Evolutionary conservation across 106 monocot species (phyloP).

Genomic region (Narthecium ossifragum): DNA sequence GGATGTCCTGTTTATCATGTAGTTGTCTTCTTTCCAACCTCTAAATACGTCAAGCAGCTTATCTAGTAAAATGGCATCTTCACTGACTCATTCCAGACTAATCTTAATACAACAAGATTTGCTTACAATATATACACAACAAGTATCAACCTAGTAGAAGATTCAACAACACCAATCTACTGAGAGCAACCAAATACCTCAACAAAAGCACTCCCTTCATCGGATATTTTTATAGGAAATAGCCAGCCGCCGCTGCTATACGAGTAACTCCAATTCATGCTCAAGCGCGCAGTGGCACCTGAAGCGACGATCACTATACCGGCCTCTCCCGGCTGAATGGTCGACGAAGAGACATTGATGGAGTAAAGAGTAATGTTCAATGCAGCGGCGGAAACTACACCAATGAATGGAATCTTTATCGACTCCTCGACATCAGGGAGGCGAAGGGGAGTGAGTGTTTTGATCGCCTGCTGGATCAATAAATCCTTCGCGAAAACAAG

Average conservation of each 20-base stretch:
- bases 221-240: slow-evolving; percentile 39
- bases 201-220: slow-evolving; percentile 54
- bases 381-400: slow-evolving; percentile 31
- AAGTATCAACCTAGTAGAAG: too few relatives aligned
- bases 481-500: slow-evolving; percentile 67
- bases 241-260: slow-evolving; percentile 56
- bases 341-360: slow-evolving; percentile 43
- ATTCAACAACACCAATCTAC: neutral
- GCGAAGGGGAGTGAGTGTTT: slow-evolving; percentile 37
- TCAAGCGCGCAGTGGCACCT: slow-evolving; percentile 29
- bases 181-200: slow-evolving; percentile 25
- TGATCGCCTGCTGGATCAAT: slow-evolving; percentile 49
- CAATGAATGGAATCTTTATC: slow-evolving; percentile 53
- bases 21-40: too few relatives aligned
- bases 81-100: too few relatives aligned
- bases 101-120: too few relatives aligned
- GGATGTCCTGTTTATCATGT: too few relatives aligned
- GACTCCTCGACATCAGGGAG: slow-evolving; percentile 60
- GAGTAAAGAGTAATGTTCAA: slow-evolving; percentile 48
- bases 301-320: slow-evolving; percentile 56
- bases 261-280: slow-evolving; percentile 53
- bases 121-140: too few relatives aligned
- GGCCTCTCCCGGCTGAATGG: slow-evolving; percentile 36
- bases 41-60: too few relatives aligned
- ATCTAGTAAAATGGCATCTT: too few relatives aligned